Evolutionary conservation across 129 eudicot species (phyloP).

Genomic region (Artemisia annua): DNA sequence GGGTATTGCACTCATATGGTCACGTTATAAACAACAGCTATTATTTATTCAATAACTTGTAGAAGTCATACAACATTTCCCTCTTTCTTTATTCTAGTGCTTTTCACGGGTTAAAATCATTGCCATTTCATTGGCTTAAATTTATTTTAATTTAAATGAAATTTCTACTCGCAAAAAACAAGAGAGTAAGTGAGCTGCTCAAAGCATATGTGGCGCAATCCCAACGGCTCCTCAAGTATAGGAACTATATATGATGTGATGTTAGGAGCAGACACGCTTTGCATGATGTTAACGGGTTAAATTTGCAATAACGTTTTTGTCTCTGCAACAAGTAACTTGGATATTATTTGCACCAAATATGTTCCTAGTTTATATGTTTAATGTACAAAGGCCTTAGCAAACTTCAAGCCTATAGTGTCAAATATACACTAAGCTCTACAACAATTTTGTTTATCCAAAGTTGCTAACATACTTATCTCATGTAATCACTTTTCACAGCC

Average conservation of each 20-base stretch:
- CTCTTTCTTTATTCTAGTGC: conserved; percentile 18
- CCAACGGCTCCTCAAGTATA: background rate
- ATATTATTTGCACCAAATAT: too few species aligned
- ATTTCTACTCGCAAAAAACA: background rate
- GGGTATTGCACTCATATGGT: background rate
- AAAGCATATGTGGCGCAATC: conserved; percentile 7
- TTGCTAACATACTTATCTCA: too few species aligned
- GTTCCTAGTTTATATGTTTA: too few species aligned
- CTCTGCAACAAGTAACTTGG: too few species aligned
- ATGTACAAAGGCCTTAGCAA: too few species aligned
- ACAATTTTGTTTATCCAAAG: background rate
- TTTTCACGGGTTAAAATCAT: conserved; percentile 16
- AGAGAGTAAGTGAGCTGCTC: background rate
- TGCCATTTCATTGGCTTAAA: background rate
- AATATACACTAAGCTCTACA: background rate
- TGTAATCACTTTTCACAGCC: too few species aligned
- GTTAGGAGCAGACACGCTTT: background rate
- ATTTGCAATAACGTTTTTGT: too few species aligned
- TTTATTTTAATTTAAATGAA: background rate
- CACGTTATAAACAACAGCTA: background rate
- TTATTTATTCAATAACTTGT: conserved; percentile 3
- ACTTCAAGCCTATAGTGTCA: background rate
- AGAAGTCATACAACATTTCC: background rate
- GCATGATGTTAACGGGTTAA: background rate
- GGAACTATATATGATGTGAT: conserved; percentile 6